Base-by-base conservation (phyloP, 495 filamentous ascomycete species). In the Lasiosphaeria miniovina region DNA sequence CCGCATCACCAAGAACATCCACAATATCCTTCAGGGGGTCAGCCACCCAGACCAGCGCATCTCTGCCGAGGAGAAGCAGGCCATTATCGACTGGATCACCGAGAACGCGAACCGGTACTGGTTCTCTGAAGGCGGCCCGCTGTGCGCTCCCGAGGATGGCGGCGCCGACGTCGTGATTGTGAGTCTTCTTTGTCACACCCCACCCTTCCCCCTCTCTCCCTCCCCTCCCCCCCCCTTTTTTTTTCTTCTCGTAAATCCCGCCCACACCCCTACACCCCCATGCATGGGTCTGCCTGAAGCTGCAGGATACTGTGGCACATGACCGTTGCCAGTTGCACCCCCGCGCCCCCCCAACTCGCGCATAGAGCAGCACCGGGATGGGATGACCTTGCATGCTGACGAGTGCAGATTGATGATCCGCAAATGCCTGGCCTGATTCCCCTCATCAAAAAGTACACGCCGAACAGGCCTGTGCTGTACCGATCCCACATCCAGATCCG, bases 1-100 rank as follows among this genome's bases (percentile, higher is more conserved):
- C 72, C 83, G 89, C 38, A 87, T 91, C 59, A 96, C 91, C 57
- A 96, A 96, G 74, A 92, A 86, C 51, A 89, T 91, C 64, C 91
- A 96, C 80, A 96, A 96, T 68, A 94, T 94, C 65, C 85, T 96
- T 3, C 91, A 96, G 76, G 91, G 91, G 17, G 90, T 93, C 32
- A 83, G 84, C 36, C 74, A 79, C 33, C 82, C 84, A 0, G 77
- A 80, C 1, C 82, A 89, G 54, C 82, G 85, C 9, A 76, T 94
- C 15, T 82, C 76, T 4, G 60, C 71, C 8, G 81, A 88, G 6
- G 83, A 90, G 55, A 84, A 85, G 62, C 71, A 77, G 35, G 69
- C 76, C 9, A 78, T 94, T 36, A 77, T 75, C 8, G 84, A 87
- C 15, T 96, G 91, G 91, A 86, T 90, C 58, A 74, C 79, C n/a